These are phyloP conservation scores for Euphorbia lathyris DNA, from an alignment of 345 rosid species.

Conservation along the genomic window DNA sequence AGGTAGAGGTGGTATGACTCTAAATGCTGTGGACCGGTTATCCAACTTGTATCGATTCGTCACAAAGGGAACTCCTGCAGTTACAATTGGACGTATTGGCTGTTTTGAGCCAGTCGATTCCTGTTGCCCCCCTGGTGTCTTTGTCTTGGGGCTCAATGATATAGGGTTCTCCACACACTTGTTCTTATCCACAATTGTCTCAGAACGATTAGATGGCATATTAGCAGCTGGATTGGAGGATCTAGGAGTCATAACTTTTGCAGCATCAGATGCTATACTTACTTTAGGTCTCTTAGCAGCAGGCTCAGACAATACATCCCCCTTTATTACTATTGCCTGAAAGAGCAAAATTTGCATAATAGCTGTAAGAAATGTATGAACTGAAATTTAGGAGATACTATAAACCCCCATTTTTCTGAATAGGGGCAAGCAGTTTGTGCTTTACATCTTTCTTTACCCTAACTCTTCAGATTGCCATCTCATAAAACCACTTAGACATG, in stretches of 20 bases:
- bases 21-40: conserved; percentile 75
- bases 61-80: conserved; percentile 36
- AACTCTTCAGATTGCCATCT: neutral
- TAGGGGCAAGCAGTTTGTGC: neutral
- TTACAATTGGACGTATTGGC: conserved; percentile 29
- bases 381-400: neutral
- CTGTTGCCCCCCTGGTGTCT: conserved; percentile 29
- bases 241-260: conserved; percentile 27
- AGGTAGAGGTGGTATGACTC: conserved; percentile 73
- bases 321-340: conserved; percentile 73
- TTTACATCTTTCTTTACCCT: neutral
- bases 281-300: conserved; percentile 59
- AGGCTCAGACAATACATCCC: conserved; percentile 56
- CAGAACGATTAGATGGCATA: conserved; percentile 33
- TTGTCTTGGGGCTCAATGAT: conserved; percentile 35
- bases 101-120: conserved; percentile 47
- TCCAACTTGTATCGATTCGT: conserved; percentile 75
- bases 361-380: conserved; percentile 10
- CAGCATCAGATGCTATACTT: conserved; percentile 39
- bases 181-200: conserved; percentile 35
- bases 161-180: conserved; percentile 38
- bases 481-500: neutral
- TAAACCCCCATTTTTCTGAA: neutral
- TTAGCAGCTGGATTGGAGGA: conserved; percentile 39
- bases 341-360: conserved; percentile 19